A percentile compares a stretch with the other conserved stretches of the same genome.
phyloP scores from a whole-genome alignment of 2,329 filamentous ascomycete species.

The Lecanosticta acicola region DNA sequence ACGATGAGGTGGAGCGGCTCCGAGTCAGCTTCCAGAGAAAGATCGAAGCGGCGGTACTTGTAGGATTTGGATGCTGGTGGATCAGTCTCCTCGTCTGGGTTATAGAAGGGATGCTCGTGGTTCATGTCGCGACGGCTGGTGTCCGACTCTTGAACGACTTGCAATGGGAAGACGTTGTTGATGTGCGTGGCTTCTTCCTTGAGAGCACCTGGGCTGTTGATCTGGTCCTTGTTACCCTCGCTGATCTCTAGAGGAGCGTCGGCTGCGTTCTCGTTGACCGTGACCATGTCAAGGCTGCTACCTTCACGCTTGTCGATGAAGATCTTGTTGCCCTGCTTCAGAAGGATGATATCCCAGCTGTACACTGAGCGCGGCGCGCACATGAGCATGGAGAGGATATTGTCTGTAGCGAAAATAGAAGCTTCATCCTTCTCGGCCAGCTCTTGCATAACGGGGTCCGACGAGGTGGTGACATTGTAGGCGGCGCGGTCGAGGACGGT shows the following conservation, averaged over 20 bases:
- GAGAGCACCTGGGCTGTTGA: conserved; percentile 90
- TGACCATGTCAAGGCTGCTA: conserved; percentile 91
- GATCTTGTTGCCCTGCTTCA: conserved; percentile 89
- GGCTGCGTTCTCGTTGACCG: conserved; percentile 96
- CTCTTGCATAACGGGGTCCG: conserved; percentile 94
- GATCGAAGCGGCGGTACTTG: conserved; percentile 96
- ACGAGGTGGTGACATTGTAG: conserved; percentile 96
- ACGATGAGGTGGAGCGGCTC: conserved; percentile 90
- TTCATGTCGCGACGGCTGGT: conserved; percentile 74
- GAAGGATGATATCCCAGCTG: conserved; percentile 95
- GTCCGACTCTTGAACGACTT: conserved; percentile 82
- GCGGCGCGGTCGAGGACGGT: conserved; percentile 85
- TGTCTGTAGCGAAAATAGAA: conserved; percentile 94
- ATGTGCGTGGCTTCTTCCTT: conserved; percentile 98
- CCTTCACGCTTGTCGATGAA: conserved; percentile 98
- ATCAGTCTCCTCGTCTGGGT: conserved; percentile 84
- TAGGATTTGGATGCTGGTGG: conserved; percentile 93
- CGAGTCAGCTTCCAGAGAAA: conserved; percentile 84
- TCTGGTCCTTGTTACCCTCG: conserved; percentile 85
- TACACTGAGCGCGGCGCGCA: conserved; percentile 94
- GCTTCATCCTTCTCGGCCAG: conserved; percentile 93
- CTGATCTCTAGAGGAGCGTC: conserved; percentile 88
- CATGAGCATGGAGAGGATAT: conserved; percentile 98
- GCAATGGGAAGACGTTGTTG: conserved; percentile 98
- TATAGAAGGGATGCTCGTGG: conserved; percentile 96